Conservation (phyloP, 2,329 filamentous ascomycete genomes). For the Hypocrella siamensis region DNA sequence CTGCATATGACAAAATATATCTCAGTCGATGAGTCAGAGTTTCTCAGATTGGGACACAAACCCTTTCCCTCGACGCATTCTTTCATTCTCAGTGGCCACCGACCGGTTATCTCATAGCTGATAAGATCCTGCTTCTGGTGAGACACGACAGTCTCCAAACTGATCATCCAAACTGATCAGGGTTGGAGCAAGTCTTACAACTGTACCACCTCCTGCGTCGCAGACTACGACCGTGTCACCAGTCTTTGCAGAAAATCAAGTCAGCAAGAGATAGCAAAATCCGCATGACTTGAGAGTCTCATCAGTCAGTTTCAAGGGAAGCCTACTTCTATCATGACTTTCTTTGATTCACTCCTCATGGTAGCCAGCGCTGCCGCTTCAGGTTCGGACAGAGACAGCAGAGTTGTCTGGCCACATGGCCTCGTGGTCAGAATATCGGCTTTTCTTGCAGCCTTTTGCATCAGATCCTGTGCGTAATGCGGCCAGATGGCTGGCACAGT, state of each 20-base stretch:
- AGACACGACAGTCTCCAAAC: not conserved
- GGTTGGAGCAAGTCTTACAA: conserved; percentile 11
- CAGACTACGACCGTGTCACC: conserved; percentile 15
- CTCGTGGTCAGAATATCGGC: conserved; percentile 20
- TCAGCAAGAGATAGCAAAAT: not conserved
- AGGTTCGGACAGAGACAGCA: conserved; percentile 24
- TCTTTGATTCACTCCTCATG: conserved; percentile 12
- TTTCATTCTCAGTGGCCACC: conserved; percentile 12
- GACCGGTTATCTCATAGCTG: conserved; percentile 15
- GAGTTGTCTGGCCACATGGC: conserved; percentile 11
- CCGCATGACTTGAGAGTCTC: not conserved
- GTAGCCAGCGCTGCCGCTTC: conserved; percentile 27
- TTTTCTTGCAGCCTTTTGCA: conserved; percentile 16
- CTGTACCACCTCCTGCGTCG: conserved; percentile 21
- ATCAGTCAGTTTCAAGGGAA: not conserved
- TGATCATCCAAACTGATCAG: no score
- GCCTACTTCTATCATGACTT: conserved; percentile 9
- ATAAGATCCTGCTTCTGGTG: conserved; percentile 21
- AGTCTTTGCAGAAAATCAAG: conserved; percentile 4
- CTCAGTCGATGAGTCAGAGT: no score
- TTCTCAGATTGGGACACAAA: conserved; percentile 6
- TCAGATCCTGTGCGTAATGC: conserved; percentile 17
- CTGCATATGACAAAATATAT: conserved; percentile 10
- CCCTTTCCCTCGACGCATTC: conserved; percentile 23
- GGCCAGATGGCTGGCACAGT: conserved; percentile 32